A percentile compares a stretch with the other conserved stretches of the same genome.
Conservation (phyloP, 331 rosid species). For the Stylosanthes scabra region DNA sequence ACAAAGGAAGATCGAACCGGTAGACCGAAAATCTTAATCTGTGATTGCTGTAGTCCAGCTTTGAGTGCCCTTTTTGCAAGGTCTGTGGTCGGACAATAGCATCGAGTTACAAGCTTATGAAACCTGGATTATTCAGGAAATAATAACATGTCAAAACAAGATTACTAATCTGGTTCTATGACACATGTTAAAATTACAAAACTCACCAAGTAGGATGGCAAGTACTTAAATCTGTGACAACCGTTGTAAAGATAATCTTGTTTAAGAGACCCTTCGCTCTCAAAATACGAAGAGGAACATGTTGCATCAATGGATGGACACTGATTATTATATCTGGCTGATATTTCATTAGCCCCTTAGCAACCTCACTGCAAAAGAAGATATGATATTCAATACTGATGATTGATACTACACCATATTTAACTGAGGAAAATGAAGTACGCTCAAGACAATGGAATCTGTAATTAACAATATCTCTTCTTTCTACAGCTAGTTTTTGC, state of each 20-base stretch:
- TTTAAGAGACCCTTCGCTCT: conserved; percentile 87
- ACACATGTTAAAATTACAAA: conserved; percentile 4
- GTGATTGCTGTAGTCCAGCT: conserved; percentile 93
- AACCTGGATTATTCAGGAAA: conserved; percentile 69
- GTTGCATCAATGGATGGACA: conserved; percentile 99
- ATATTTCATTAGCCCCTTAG: conserved; percentile 96
- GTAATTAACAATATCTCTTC: neutral
- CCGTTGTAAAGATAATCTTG: conserved; percentile 96
- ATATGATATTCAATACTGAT: conserved; percentile 15
- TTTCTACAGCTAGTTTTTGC: neutral
- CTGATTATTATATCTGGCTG: conserved; percentile 97
- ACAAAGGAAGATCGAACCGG: conserved; percentile 91
- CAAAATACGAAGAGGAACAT: conserved; percentile 94
- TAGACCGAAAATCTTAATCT: conserved; percentile 86
- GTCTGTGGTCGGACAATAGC: conserved; percentile 97
- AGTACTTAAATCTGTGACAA: conserved; percentile 95
- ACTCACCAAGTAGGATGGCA: conserved; percentile 99
- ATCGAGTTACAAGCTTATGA: conserved; percentile 97
- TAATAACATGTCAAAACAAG: conserved; percentile 40
- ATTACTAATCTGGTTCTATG: neutral
- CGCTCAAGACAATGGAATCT: conserved; percentile 8
- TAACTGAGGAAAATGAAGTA: conserved; percentile 8
- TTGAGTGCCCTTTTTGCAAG: conserved; percentile 81
- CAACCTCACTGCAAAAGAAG: conserved; percentile 73
- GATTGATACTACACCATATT: too few species aligned